Evolutionary conservation across 345 rosid genomes (phyloP).

Genomic region (Dipteronia sinensis): DNA sequence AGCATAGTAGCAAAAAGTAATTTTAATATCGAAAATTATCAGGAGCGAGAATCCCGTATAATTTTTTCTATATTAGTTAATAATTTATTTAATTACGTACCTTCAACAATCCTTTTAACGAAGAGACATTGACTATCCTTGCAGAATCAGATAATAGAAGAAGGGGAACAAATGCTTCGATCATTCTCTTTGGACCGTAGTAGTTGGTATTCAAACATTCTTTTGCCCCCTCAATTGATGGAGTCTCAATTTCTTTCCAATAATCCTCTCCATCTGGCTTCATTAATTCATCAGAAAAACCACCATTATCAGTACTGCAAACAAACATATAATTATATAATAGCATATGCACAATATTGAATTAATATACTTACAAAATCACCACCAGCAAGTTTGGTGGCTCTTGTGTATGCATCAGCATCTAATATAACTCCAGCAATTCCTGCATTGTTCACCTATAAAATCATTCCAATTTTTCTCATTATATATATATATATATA

Average conservation of each 20-base stretch:
- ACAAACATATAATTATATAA: neutral
- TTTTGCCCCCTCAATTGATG: conserved; percentile 21
- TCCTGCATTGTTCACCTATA: conserved; percentile 35
- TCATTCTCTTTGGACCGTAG: conserved; percentile 24
- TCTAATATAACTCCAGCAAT: conserved; percentile 17
- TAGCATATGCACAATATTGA: too few species aligned
- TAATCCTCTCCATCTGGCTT: neutral
- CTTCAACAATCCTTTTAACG: conserved; percentile 39
- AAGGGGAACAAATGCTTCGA: conserved; percentile 32
- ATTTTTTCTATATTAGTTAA: conserved; percentile 14
- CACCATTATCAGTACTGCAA: too few species aligned
- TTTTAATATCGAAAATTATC: too few species aligned
- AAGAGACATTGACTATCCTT: conserved; percentile 47
- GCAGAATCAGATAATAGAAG: conserved; percentile 28
- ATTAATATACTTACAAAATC: neutral
- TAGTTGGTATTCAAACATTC: conserved; percentile 30
- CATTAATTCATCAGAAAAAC: neutral
- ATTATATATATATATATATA: neutral
- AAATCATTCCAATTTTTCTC: neutral
- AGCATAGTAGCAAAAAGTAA: neutral
- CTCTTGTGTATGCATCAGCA: neutral
- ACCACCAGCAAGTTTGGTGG: neutral
- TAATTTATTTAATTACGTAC: conserved; percentile 6
- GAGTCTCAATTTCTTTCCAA: conserved; percentile 14
- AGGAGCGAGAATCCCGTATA: neutral